phyloP scores from a whole-genome alignment of 495 filamentous ascomycete species.

The Darksidea phi region DNA sequence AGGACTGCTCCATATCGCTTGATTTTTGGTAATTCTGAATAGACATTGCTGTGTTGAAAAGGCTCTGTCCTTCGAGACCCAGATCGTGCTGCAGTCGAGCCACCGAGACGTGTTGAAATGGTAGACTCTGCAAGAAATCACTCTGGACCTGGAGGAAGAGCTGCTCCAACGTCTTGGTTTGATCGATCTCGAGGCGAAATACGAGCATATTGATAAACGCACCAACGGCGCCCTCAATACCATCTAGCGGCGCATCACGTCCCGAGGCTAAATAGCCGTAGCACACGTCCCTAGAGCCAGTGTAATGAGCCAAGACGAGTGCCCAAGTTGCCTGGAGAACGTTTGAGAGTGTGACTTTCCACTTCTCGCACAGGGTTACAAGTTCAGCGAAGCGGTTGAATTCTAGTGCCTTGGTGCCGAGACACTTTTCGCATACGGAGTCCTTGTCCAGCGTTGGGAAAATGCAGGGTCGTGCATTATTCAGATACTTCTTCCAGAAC shows the following conservation, averaged over 20 bases:
- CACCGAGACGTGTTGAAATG: constrained; percentile 9
- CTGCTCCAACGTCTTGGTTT: not conserved
- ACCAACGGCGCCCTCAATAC: constrained; percentile 50
- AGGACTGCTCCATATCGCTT: constrained; percentile 6
- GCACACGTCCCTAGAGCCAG: constrained; percentile 11
- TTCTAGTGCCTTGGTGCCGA: not conserved
- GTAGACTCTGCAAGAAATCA: constrained; percentile 11
- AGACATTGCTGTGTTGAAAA: constrained; percentile 24
- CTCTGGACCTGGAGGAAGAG: constrained; percentile 9
- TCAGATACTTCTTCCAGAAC: constrained; percentile 55
- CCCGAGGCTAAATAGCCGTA: constrained; percentile 35
- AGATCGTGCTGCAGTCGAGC: too few relatives aligned
- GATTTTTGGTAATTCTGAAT: constrained; percentile 6
- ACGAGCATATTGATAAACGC: constrained; percentile 46
- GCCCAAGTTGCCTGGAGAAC: constrained; percentile 10
- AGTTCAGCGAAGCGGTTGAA: not conserved
- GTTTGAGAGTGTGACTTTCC: constrained; percentile 2
- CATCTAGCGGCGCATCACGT: constrained; percentile 49
- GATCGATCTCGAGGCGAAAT: constrained; percentile 17
- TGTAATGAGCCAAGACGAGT: constrained; percentile 2
- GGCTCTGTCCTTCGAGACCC: not conserved
- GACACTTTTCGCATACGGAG: too few relatives aligned
- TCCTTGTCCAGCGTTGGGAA: constrained; percentile 43
- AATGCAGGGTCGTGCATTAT: constrained; percentile 49
- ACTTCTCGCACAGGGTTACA: not conserved